Conservation (phyloP, 1,139 yeast genomes). For the Saccharomyces hybrid region DNA sequence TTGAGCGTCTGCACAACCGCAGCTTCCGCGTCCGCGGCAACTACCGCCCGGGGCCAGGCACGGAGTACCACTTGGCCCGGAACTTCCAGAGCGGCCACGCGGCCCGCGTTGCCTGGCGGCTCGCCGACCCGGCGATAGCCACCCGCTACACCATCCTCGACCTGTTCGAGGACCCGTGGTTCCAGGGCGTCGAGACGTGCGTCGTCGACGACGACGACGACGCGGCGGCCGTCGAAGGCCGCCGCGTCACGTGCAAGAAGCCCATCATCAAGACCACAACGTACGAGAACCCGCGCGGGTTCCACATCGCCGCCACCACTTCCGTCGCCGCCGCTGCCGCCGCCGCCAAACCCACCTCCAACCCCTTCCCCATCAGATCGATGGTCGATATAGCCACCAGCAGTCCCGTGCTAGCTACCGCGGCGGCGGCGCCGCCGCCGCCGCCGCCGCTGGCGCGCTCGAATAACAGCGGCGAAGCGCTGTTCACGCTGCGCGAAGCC, state of each 20-base stretch:
- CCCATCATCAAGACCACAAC: conserved; percentile 4
- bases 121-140: conserved; percentile 54
- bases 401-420: conserved; percentile 6
- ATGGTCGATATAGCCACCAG: conserved; percentile 23
- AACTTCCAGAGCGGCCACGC: conserved; percentile 53
- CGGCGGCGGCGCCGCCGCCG: background rate
- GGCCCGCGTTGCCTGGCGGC: conserved; percentile 66
- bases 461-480: background rate
- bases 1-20: conserved; percentile 40
- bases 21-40: conserved; percentile 42
- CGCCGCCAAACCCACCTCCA: conserved; percentile 12
- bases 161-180: conserved; percentile 60
- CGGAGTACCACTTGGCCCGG: conserved; percentile 57
- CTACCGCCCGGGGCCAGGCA: conserved; percentile 51
- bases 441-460: conserved; percentile 1
- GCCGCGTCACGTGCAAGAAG: conserved; percentile 3
- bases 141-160: conserved; percentile 49
- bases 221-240: too few relatives aligned
- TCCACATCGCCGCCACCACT: conserved; percentile 1
- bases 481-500: background rate
- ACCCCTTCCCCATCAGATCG: conserved; percentile 21
- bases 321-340: background rate
- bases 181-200: conserved; percentile 53
- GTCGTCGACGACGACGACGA: conserved; percentile 18
- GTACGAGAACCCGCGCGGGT: conserved; percentile 8